Evolutionary conservation across 768 basidiomycete genomes (phyloP).

Genomic region (Auriscalpium microsporum): DNA sequence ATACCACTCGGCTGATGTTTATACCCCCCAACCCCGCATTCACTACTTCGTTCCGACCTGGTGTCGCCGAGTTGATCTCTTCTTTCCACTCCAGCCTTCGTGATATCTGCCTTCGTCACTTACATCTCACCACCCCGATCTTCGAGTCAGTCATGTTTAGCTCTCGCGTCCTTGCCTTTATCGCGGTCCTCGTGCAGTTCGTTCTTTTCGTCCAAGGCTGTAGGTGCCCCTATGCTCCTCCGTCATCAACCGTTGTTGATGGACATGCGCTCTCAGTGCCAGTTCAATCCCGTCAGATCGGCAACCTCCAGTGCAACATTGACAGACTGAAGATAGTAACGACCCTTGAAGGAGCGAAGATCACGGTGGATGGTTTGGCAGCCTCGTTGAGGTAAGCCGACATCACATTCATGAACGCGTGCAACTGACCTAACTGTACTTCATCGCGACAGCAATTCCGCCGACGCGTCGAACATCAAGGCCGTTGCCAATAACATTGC

Average conservation of each 20-base stretch:
- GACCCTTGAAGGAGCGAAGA: constrained; percentile 11
- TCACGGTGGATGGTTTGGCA: background rate
- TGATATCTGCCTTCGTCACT: background rate
- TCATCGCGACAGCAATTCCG: background rate
- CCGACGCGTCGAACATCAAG: background rate
- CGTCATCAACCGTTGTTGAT: no score
- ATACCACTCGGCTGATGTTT: no score
- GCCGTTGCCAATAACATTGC: background rate
- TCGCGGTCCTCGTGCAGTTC: background rate
- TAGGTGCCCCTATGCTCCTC: background rate
- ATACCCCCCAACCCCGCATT: background rate
- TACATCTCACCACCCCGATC: background rate
- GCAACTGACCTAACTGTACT: background rate
- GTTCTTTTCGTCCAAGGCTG: background rate
- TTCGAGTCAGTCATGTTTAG: constrained; percentile 7
- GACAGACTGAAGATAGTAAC: constrained; percentile 24
- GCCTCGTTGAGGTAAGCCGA: background rate
- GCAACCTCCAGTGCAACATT: constrained; percentile 26
- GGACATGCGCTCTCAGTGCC: background rate
- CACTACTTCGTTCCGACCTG: background rate
- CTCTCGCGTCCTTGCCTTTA: background rate
- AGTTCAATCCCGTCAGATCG: constrained; percentile 19
- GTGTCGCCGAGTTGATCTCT: background rate
- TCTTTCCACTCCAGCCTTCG: background rate
- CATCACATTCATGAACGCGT: background rate